These are phyloP conservation scores for Sugiyamaella mastotermitis DNA, from an alignment of 805 yeast species.

Conservation along the genomic window DNA sequence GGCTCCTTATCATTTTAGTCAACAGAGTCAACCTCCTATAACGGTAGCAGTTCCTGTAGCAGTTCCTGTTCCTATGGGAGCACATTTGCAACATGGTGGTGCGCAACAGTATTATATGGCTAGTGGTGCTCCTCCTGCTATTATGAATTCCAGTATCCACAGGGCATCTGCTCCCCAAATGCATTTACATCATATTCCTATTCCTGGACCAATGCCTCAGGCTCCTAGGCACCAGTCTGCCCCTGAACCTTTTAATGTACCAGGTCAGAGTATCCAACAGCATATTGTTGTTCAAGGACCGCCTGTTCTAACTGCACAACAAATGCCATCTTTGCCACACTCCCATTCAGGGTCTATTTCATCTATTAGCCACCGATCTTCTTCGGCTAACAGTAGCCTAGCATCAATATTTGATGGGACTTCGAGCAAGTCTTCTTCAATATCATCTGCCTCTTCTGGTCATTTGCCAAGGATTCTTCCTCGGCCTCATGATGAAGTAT, in stretches of 20 bases:
- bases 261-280: too few species aligned
- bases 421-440: not conserved
- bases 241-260: constrained; percentile 9
- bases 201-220: constrained; percentile 2
- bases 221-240: constrained; percentile 10
- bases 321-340: too few species aligned
- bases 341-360: too few species aligned
- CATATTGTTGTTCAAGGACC: too few species aligned
- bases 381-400: not conserved
- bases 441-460: constrained; percentile 6
- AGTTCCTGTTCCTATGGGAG: too few species aligned
- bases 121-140: not conserved
- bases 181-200: constrained; percentile 3
- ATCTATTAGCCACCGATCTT: not conserved
- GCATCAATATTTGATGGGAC: not conserved
- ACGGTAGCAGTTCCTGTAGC: too few species aligned
- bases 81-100: too few species aligned
- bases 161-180: constrained; percentile 6
- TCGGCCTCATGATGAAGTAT: constrained; percentile 13
- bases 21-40: too few species aligned
- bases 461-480: constrained; percentile 16
- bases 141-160: constrained; percentile 6
- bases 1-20: too few species aligned
- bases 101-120: not conserved
- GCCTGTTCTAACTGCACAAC: too few species aligned